Conservation (phyloP, 352 stramenopile species). For the Globisporangium rhizosaccharum region DNA sequence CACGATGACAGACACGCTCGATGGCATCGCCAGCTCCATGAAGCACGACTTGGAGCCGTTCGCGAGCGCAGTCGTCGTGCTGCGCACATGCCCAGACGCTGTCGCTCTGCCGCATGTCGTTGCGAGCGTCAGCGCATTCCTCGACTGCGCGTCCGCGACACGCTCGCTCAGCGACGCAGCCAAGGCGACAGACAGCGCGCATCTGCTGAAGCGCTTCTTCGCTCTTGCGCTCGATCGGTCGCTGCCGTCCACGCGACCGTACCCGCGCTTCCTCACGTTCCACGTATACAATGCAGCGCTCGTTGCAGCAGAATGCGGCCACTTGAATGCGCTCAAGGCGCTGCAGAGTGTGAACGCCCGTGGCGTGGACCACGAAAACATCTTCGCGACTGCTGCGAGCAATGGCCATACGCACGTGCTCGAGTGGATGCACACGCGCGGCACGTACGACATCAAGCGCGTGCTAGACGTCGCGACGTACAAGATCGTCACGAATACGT, state of each 20-base stretch:
- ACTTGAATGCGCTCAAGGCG: background rate
- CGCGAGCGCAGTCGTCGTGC: background rate
- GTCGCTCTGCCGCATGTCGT: background rate
- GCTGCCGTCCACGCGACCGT: background rate
- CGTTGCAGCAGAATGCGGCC: background rate
- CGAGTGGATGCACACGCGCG: background rate
- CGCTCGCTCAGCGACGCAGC: background rate
- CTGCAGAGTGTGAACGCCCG: background rate
- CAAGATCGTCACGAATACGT: background rate
- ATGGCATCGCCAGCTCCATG: background rate
- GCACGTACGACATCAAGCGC: background rate
- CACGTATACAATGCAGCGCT: background rate
- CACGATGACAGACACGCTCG: too few species aligned
- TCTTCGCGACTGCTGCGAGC: background rate
- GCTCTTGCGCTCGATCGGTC: background rate
- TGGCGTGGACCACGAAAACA: background rate
- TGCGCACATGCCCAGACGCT: background rate
- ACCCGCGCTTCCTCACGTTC: too few species aligned
- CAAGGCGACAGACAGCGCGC: background rate
- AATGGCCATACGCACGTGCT: background rate
- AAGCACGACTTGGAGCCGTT: slow-evolving; percentile 1
- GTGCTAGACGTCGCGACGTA: background rate
- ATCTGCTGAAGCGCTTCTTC: background rate
- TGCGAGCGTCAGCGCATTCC: background rate
- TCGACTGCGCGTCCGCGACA: background rate